phyloP scores from a whole-genome alignment of 495 filamentous ascomycete genomes.

The Delitschia confertaspora region DNA sequence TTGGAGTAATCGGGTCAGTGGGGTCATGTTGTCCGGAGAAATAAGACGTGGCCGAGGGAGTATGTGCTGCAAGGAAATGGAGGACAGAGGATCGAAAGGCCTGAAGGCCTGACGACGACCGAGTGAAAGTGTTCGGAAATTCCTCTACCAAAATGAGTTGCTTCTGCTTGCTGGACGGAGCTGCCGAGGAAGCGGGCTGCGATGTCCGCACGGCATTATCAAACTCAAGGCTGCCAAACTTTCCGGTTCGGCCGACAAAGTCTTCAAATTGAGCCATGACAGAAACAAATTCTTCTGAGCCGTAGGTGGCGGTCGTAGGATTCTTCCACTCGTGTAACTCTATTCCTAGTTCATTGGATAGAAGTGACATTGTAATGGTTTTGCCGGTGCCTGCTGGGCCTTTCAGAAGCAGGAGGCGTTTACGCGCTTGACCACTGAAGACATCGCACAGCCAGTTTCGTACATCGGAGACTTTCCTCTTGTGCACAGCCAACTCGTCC shows the following conservation, averaged over 20 bases:
- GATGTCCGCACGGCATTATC: constrained; percentile 2
- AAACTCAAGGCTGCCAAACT: constrained; percentile 67
- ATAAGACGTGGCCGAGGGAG: constrained; percentile 38
- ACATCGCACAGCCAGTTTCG: constrained; percentile 69
- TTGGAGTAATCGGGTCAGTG: constrained; percentile 49
- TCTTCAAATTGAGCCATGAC: constrained; percentile 76
- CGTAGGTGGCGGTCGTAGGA: constrained; percentile 53
- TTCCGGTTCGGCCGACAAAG: constrained; percentile 69
- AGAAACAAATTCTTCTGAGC: constrained; percentile 52
- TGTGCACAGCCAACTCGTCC: constrained; percentile 86
- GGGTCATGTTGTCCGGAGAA: constrained; percentile 20
- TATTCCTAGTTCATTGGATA: constrained; percentile 62
- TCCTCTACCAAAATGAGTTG: constrained; percentile 84
- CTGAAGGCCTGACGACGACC: constrained; percentile 55
- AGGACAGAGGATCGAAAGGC: constrained; percentile 69
- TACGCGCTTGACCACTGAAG: constrained; percentile 47
- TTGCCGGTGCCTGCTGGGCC: constrained; percentile 92
- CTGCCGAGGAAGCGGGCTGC: constrained; percentile 26
- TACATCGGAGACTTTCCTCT: constrained; percentile 84
- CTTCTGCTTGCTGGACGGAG: constrained; percentile 26
- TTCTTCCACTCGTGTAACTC: constrained; percentile 87
- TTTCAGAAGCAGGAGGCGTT: constrained; percentile 70
- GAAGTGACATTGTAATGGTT: constrained; percentile 69
- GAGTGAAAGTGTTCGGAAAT: constrained; percentile 74
- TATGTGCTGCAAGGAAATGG: constrained; percentile 59